Conservation (phyloP, 306 rosid genomes). For the Ormosia semicastrata region DNA sequence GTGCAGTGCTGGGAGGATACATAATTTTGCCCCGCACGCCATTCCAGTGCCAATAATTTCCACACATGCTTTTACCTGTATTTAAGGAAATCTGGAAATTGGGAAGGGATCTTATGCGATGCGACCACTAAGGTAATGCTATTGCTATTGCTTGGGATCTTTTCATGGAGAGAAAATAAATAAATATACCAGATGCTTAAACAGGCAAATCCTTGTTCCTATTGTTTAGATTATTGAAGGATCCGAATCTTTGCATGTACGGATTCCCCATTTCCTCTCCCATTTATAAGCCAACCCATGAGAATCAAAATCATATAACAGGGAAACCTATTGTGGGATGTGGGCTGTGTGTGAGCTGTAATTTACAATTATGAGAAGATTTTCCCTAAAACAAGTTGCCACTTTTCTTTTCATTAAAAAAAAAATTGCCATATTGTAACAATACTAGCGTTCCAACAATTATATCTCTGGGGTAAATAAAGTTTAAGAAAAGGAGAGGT, state of each 20-base stretch:
- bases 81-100: conserved; percentile 5
- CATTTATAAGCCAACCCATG: neutral
- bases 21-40: conserved; percentile 19
- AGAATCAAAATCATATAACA: neutral
- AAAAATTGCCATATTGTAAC: neutral
- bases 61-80: conserved; percentile 22
- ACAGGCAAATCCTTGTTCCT: neutral
- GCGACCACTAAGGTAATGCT: neutral
- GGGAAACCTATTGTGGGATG: neutral
- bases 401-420: neutral
- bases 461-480: neutral
- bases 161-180: neutral
- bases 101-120: neutral
- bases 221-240: neutral
- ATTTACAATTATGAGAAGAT: neutral
- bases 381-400: neutral
- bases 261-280: conserved; percentile 7
- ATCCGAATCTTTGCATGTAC: neutral
- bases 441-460: neutral
- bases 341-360: conserved; percentile 24
- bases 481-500: neutral
- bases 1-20: conserved; percentile 24
- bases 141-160: neutral
- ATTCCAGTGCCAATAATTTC: conserved; percentile 26
- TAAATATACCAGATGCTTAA: neutral